Evolutionary conservation across 495 filamentous ascomycete genomes (phyloP), one percentile per base, ranked within the genome.

Genomic region (Penicillium waksmanii): DNA sequence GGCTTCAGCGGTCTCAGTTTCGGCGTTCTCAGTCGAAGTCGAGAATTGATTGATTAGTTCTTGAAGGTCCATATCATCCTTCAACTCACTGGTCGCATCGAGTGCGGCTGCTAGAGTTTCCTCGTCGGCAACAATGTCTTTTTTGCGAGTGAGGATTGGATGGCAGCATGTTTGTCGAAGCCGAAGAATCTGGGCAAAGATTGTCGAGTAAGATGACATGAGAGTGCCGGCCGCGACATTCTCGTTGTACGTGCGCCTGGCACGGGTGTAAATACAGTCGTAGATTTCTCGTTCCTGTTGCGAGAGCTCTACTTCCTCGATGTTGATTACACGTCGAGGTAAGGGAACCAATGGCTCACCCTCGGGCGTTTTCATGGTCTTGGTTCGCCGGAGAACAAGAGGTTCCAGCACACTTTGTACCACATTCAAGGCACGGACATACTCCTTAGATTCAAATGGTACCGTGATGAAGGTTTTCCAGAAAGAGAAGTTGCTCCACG

Each of bases 391-490:
- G 63, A 98, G 86, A n/a, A 98, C 95, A 8, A 98, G 79, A 9
- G 95, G 95, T 65, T 98, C 96, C 19, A 98, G 76, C 0, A 98
- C 95, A 0, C 93, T 98, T 66, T 98, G 95, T 2, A 98, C 96
- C 4, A 98, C 96, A 68, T 98, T 95, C 8, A 98, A 82, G 3
- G 96, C 95, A 5, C 93, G 87, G 49, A 97, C 84, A 61, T 92
- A 97, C 63, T 98, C 89, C 62, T 95, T 96, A 0, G 90, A 91
- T 69, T 98, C 95, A 54, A 98, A 98, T 0, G 95, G 95, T 13
- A 94, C 86, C 0, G 96, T 98, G 63, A 98, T 98, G 73, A 98
- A 98, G 0, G 96, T 98, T 60, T 93, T 91, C 95, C 95, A 98
- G 76, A 96, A 98, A 4, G 92, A 95, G 69, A 98, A 98, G 71